Evolutionary conservation across 2,329 filamentous ascomycete genomes (phyloP).

Genomic region (Xylaria polymorpha): DNA sequence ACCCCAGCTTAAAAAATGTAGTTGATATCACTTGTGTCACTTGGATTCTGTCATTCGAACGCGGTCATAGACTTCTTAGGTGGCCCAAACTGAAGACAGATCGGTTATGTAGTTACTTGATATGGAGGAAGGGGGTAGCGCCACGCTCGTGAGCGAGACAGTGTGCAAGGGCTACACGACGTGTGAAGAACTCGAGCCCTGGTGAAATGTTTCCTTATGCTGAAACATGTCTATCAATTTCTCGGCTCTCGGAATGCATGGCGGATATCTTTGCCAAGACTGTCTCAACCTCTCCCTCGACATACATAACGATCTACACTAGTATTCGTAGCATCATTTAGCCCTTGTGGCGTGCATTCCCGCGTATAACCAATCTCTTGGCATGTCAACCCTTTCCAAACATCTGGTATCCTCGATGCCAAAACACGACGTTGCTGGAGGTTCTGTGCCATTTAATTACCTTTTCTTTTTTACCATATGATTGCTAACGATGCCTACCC

Average conservation of each 20-base stretch:
- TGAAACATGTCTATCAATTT: slow-evolving; percentile 28
- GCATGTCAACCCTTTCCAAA: slow-evolving; percentile 23
- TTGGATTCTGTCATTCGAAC: not conserved
- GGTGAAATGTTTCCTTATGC: not conserved
- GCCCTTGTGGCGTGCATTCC: slow-evolving; percentile 15
- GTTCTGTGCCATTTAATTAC: slow-evolving; percentile 13
- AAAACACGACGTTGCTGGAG: not conserved
- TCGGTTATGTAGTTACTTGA: not conserved
- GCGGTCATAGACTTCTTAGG: slow-evolving; percentile 2
- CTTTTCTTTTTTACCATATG: not conserved
- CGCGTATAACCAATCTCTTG: slow-evolving; percentile 42
- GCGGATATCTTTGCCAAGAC: slow-evolving; percentile 39
- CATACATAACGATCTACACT: slow-evolving; percentile 37
- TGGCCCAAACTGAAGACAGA: slow-evolving; percentile 5
- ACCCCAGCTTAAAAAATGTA: not conserved
- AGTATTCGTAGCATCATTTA: slow-evolving; percentile 27
- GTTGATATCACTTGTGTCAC: slow-evolving; percentile 1
- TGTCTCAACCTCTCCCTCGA: slow-evolving; percentile 39
- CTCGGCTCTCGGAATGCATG: slow-evolving; percentile 29
- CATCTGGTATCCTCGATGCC: slow-evolving; percentile 17
- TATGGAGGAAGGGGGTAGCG: not conserved
- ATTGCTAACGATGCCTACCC: slow-evolving; percentile 55
- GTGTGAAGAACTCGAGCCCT: not conserved
- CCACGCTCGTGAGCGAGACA: slow-evolving; percentile 29
- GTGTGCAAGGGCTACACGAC: slow-evolving; percentile 5